Conservation (phyloP, 1,284 basidiomycete species). For the Schizophyllum amplum region DNA sequence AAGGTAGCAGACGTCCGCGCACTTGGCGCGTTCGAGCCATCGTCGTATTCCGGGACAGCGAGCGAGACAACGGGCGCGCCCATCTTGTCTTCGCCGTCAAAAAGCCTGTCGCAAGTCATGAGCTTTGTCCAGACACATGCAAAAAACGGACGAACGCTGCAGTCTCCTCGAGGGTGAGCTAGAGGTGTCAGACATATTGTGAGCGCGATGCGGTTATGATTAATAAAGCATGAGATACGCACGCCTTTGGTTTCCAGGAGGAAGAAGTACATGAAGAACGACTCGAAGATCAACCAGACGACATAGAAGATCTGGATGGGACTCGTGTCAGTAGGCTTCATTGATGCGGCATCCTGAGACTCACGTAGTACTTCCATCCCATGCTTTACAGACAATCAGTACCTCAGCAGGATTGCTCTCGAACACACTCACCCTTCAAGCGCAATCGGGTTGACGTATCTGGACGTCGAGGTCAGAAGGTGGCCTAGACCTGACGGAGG, state of each 20-base stretch:
- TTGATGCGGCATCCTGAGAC: background rate
- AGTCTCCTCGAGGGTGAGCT: conserved; percentile 12
- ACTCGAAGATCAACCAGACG: conserved; percentile 9
- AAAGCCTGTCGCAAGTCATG: too few species aligned
- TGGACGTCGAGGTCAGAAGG: background rate
- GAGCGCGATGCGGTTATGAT: background rate
- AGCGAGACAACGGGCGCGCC: too few species aligned
- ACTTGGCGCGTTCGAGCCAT: background rate
- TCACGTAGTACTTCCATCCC: conserved; percentile 10
- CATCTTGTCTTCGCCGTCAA: too few species aligned
- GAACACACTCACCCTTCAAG: conserved; percentile 18
- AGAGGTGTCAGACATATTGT: conserved; percentile 1
- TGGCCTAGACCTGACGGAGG: background rate
- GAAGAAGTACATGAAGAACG: conserved; percentile 8
- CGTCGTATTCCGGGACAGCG: too few species aligned
- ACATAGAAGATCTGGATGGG: conserved; percentile 6
- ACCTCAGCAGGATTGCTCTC: background rate
- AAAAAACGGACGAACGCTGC: conserved; percentile 5
- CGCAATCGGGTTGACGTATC: conserved; percentile 35
- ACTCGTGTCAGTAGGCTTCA: background rate
- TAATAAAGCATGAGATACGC: background rate
- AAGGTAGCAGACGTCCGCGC: background rate
- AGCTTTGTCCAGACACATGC: too few species aligned
- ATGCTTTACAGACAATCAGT: background rate
- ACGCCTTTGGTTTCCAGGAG: background rate